These are phyloP conservation scores for Harringtonia aguacate DNA, from an alignment of 2,329 filamentous ascomycete species.

Conservation along the genomic window DNA sequence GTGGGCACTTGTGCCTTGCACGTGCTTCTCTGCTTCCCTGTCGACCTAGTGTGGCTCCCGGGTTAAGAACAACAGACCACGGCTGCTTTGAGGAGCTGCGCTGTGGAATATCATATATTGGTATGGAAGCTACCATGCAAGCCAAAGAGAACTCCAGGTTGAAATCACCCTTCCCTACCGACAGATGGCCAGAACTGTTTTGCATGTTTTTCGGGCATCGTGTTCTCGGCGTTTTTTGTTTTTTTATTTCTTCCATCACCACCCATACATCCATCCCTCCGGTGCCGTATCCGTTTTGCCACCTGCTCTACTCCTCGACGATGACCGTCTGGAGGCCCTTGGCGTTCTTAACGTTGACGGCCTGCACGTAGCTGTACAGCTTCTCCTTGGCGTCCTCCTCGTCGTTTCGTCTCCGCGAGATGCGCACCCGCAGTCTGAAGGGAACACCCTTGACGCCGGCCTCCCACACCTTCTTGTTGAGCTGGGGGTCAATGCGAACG, in stretches of 20 bases:
- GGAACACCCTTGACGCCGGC: slow-evolving; percentile 97
- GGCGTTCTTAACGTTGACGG: slow-evolving; percentile 98
- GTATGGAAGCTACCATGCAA: slow-evolving; percentile 28
- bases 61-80: background rate
- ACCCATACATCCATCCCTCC: too few species aligned
- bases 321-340: slow-evolving; percentile 93
- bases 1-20: background rate
- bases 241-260: slow-evolving; percentile 13
- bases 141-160: slow-evolving; percentile 29
- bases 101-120: slow-evolving; percentile 6
- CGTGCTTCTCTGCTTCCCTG: background rate
- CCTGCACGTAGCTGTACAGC: slow-evolving; percentile 99
- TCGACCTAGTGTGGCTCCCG: too few species aligned
- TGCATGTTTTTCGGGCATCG: background rate
- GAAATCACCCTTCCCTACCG: slow-evolving; percentile 19
- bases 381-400: slow-evolving; percentile 99
- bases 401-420: slow-evolving; percentile 99
- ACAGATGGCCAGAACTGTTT: slow-evolving; percentile 1
- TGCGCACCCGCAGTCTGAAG: slow-evolving; percentile 93
- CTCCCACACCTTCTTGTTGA: slow-evolving; percentile 99
- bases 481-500: slow-evolving; percentile 93
- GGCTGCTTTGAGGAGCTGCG: background rate
- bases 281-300: background rate
- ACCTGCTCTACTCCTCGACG: slow-evolving; percentile 55
- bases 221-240: slow-evolving; percentile 16